These are phyloP conservation scores for Penicillium herquei DNA, from an alignment of 495 filamentous ascomycete species.

Conservation along the genomic window DNA sequence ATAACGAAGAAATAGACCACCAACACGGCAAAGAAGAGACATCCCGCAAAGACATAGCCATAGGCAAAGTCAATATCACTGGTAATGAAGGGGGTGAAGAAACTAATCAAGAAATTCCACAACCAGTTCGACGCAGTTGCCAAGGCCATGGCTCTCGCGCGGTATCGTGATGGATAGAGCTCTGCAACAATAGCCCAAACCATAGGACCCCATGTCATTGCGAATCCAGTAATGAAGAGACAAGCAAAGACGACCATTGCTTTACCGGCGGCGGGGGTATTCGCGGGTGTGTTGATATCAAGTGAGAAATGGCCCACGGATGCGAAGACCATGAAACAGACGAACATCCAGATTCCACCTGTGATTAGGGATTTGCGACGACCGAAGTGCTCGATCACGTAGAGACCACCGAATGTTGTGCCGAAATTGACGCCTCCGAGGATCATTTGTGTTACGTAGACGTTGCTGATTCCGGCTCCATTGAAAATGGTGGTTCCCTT, in stretches of 20 bases:
- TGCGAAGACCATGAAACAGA: conserved; percentile 70
- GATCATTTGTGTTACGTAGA: conserved; percentile 70
- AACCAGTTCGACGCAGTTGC: conserved; percentile 82
- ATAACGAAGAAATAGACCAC: conserved; percentile 72
- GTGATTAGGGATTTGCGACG: conserved; percentile 63
- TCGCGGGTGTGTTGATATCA: conserved; percentile 46
- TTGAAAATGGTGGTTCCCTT: conserved; percentile 68
- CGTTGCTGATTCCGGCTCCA: conserved; percentile 63
- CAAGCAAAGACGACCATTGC: conserved; percentile 72
- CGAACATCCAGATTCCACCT: conserved; percentile 67
- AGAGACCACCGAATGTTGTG: conserved; percentile 67
- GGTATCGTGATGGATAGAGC: conserved; percentile 72
- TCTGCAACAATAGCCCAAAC: conserved; percentile 81
- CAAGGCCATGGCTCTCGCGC: conserved; percentile 71
- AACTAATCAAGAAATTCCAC: conserved; percentile 80
- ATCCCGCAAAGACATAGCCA: conserved; percentile 76
- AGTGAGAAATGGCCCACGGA: conserved; percentile 63
- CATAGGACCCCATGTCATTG: conserved; percentile 78
- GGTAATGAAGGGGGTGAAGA: conserved; percentile 77
- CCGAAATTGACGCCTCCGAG: conserved; percentile 69
- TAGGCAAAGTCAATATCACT: conserved; percentile 66
- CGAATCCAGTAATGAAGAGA: conserved; percentile 56
- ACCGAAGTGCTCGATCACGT: conserved; percentile 66
- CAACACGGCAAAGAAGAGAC: conserved; percentile 61
- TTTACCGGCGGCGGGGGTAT: conserved; percentile 58